These are phyloP conservation scores for Rhizopogon sp. DNA, from an alignment of 768 basidiomycete species.

Conservation along the genomic window DNA sequence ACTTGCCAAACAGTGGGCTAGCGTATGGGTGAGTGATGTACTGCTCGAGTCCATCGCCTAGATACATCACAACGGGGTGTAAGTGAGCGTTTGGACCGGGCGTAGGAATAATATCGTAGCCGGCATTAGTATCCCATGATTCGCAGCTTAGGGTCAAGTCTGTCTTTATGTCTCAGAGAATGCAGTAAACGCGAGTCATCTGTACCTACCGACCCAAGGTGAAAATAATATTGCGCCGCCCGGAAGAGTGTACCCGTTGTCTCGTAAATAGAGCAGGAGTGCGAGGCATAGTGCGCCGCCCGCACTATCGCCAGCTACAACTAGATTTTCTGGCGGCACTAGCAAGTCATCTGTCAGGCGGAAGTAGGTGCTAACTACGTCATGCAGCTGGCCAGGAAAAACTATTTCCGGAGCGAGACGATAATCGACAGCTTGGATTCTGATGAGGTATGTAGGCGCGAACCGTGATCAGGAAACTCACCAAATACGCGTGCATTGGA, in stretches of 20 bases:
- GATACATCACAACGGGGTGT: constrained; percentile 91
- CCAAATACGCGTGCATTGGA: constrained; percentile 87
- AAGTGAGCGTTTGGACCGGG: constrained; percentile 76
- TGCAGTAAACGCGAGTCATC: constrained; percentile 1
- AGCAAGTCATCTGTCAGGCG: constrained; percentile 82
- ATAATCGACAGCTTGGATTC: constrained; percentile 75
- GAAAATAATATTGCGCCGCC: constrained; percentile 86
- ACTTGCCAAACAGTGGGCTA: constrained; percentile 90
- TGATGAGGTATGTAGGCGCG: background rate
- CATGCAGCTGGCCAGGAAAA: constrained; percentile 87
- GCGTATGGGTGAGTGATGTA: constrained; percentile 97
- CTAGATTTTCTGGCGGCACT: constrained; percentile 88
- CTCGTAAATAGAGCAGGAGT: constrained; percentile 90
- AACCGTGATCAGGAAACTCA: constrained; percentile 25
- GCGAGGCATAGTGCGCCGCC: constrained; percentile 87
- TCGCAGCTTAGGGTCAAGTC: constrained; percentile 97
- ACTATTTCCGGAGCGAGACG: constrained; percentile 92
- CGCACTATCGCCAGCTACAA: constrained; percentile 88
- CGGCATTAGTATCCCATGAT: constrained; percentile 93
- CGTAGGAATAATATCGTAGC: constrained; percentile 77
- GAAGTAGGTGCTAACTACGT: constrained; percentile 84
- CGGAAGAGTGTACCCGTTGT: constrained; percentile 81
- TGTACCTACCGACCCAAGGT: constrained; percentile 86
- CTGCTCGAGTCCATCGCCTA: constrained; percentile 73
- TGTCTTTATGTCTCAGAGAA: constrained; percentile 21